Evolutionary conservation across 352 stramenopile species (phyloP).

Genomic region (Globisporangium rhizosaccharum): DNA sequence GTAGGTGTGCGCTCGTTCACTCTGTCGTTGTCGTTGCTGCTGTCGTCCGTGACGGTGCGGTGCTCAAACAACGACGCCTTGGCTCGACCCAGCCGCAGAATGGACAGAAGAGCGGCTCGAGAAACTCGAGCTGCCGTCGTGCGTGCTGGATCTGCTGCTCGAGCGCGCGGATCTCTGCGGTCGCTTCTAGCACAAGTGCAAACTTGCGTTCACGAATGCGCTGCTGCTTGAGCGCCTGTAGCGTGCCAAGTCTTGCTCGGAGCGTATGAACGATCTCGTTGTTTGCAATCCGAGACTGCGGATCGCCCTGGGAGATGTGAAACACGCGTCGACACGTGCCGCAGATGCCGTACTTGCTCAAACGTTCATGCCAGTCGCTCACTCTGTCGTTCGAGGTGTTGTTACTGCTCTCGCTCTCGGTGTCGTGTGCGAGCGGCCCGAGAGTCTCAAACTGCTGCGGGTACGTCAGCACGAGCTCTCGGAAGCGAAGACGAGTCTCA

Average conservation of each 20-base stretch:
- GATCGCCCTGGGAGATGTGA: slow-evolving; percentile 27
- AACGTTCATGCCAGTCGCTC: slow-evolving; percentile 2
- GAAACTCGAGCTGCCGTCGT: slow-evolving; percentile 33
- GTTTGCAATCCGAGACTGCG: slow-evolving; percentile 16
- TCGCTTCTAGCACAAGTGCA: slow-evolving; percentile 22
- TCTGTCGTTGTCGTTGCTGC: background rate
- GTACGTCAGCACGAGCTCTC: slow-evolving; percentile 20
- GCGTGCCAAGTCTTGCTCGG: slow-evolving; percentile 12
- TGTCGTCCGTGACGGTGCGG: no score
- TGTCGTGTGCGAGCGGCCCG: slow-evolving; percentile 11
- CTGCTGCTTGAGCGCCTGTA: slow-evolving; percentile 25
- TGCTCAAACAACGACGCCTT: no score
- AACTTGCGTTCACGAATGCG: slow-evolving; percentile 30
- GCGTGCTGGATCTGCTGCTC: slow-evolving; percentile 19
- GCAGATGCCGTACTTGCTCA: slow-evolving; percentile 42
- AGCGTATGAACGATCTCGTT: slow-evolving; percentile 19
- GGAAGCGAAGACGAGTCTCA: slow-evolving; percentile 14
- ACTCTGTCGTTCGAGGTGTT: background rate
- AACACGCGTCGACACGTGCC: slow-evolving; percentile 45
- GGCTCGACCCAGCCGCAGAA: slow-evolving; percentile 28
- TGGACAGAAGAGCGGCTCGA: slow-evolving; percentile 35
- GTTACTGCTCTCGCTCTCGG: slow-evolving; percentile 8
- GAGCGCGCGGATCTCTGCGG: slow-evolving; percentile 18
- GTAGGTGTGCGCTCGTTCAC: background rate
- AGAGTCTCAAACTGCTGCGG: slow-evolving; percentile 26